Conservation (phyloP, 1,139 yeast genomes). For the Protomyces macrosporus region DNA sequence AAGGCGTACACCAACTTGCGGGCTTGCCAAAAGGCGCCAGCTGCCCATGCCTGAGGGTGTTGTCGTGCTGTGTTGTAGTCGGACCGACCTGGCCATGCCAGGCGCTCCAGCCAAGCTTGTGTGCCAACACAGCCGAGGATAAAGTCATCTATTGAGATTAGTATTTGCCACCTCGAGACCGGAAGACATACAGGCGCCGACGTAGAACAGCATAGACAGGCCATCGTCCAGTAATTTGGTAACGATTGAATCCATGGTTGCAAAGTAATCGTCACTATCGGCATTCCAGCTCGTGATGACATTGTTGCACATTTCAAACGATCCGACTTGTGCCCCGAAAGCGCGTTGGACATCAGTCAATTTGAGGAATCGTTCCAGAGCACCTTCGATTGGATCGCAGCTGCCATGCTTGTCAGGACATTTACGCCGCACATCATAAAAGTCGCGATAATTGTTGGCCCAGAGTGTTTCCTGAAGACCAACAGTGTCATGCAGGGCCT, state of each 20-base stretch:
- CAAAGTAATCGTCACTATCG: background rate
- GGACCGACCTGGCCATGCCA: background rate
- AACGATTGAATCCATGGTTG: constrained; percentile 22
- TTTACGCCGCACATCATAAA: constrained; percentile 81
- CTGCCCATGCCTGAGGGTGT: background rate
- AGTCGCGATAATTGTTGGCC: constrained; percentile 78
- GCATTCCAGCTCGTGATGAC: constrained; percentile 55
- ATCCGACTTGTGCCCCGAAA: constrained; percentile 68
- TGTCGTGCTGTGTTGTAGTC: background rate
- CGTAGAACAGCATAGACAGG: constrained; percentile 71
- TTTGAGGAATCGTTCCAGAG: constrained; percentile 65
- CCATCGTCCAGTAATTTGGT: constrained; percentile 42
- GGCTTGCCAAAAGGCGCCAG: background rate
- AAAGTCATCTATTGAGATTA: background rate
- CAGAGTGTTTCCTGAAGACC: constrained; percentile 70
- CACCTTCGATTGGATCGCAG: constrained; percentile 69
- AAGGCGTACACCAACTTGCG: background rate
- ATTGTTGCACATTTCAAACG: constrained; percentile 76
- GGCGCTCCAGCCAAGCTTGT: background rate
- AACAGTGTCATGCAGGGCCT: constrained; percentile 67
- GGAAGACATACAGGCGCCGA: constrained; percentile 73
- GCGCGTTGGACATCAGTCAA: constrained; percentile 64
- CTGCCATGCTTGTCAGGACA: constrained; percentile 65
- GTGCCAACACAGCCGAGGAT: background rate
- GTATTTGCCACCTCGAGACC: background rate